Evolutionary conservation across 1,284 basidiomycete species (phyloP), one percentile per base, ranked within the genome.

Genomic region (Heterobasidion irregulare): DNA sequence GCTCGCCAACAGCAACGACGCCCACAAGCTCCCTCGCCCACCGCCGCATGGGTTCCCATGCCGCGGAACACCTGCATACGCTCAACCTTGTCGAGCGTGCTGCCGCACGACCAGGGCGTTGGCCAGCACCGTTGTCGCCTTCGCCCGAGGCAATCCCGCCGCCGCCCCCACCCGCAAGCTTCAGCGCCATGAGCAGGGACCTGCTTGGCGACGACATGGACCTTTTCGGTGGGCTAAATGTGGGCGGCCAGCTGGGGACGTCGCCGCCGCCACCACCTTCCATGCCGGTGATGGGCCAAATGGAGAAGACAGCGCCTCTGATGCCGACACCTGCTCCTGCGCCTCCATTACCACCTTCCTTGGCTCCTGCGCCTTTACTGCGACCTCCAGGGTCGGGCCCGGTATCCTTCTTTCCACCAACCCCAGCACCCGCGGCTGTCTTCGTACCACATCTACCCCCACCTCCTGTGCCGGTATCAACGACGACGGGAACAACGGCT

Each of bases 121-220:
- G 61, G 61, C 61, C 61, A 12, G 57, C 61, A 9, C 58, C 61
- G 18, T 54, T 54, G 18, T 61, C 60, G 13, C 59, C 61, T 10
- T 49, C 56, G 3, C 59, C 57, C 18, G 52, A 57, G 10, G 57
- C 56, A 18, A 49, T 58, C 33, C 52, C 53, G 13, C 48, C 59
- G 19, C 59, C 57, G 15, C 57, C 54, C 44, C 56, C 53, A 15
- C 49, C 56, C 36, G 33, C 45, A 15, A 43, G 44, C 41, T 26
- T 26, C 26, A 26, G 26, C 26, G 26, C 26, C 4, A 26, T 26
- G 26, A 26, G 26, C 26, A 26, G 26, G 16, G 38, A 59, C 48
- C 15, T 50, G 50, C 53, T 56, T 50, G 46, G 50, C 53, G 26
- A 34, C 53, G 33, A 55, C 46, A 57, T 64, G 59, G 65, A 60